A percentile compares a stretch with the other conserved stretches of the same genome.
Conservation (phyloP, 164 flowering plant genomes). For the Kalanchoe fedtschenkoi region DNA sequence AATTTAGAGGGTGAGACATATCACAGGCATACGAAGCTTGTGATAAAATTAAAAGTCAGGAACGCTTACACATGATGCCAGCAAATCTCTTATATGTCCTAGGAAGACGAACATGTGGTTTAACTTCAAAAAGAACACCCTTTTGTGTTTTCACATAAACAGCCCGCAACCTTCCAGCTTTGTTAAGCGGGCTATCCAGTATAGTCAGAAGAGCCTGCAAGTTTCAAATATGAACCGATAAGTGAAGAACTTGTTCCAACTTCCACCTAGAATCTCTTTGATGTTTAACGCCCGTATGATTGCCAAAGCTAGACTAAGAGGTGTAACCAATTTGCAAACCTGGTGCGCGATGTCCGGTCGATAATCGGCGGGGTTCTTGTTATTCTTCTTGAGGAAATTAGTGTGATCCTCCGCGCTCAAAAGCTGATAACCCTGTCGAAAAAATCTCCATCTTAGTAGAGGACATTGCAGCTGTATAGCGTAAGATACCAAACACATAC, state of each 20-base stretch:
- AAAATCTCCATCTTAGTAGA: not conserved
- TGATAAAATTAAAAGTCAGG: not conserved
- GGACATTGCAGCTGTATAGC: not conserved
- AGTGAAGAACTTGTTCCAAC: not conserved
- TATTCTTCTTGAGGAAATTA: conserved; percentile 49
- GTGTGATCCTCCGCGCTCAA: conserved; percentile 79
- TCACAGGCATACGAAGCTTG: not conserved
- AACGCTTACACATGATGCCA: conserved; percentile 66
- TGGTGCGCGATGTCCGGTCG: conserved; percentile 86
- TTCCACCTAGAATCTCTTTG: not conserved
- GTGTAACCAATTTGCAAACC: conserved; percentile 26
- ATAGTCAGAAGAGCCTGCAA: conserved; percentile 68
- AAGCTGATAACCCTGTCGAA: conserved; percentile 49
- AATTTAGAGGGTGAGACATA: too few species aligned
- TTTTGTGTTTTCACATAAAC: conserved; percentile 79
- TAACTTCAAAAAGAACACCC: conserved; percentile 84
- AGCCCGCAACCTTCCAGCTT: conserved; percentile 67
- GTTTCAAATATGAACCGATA: not conserved
- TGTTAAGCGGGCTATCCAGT: conserved; percentile 73
- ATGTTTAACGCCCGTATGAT: not conserved
- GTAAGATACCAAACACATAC: not conserved
- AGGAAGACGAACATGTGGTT: conserved; percentile 86
- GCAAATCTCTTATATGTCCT: conserved; percentile 78
- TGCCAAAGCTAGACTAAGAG: not conserved
- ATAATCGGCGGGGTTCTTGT: conserved; percentile 63